Evolutionary conservation across 306 rosid species (phyloP).

Genomic region (Pyrus betulifolia): DNA sequence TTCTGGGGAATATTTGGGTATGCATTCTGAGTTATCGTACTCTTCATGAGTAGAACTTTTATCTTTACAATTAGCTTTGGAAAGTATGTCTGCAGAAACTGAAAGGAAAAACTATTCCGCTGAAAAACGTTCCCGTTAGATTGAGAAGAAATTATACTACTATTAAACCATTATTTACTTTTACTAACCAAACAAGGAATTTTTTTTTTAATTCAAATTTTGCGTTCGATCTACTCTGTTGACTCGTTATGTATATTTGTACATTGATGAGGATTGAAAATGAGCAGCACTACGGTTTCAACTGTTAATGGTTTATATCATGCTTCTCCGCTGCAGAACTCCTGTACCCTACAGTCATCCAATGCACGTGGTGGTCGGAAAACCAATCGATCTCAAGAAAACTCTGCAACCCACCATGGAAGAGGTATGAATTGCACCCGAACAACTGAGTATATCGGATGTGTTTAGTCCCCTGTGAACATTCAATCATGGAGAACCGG

Average conservation of each 20-base stretch:
- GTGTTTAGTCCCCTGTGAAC: neutral
- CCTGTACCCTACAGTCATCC: conserved; percentile 66
- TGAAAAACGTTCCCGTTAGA: neutral
- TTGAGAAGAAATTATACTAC: neutral
- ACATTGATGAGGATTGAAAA: neutral
- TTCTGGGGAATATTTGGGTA: conserved; percentile 93
- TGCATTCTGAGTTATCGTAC: conserved; percentile 27
- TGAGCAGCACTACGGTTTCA: neutral
- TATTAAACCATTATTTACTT: neutral
- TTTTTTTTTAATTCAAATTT: neutral
- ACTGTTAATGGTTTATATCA: neutral
- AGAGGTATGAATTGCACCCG: conserved; percentile 27
- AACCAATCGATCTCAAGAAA: conserved; percentile 59
- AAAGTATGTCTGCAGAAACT: neutral
- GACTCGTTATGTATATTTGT: neutral
- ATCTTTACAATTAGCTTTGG: neutral
- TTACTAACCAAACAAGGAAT: neutral
- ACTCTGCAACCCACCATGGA: conserved; percentile 68
- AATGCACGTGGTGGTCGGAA: conserved; percentile 83
- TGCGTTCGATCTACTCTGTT: neutral
- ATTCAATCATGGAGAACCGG: neutral
- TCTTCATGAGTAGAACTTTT: neutral
- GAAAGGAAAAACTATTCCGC: neutral
- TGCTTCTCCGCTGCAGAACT: conserved; percentile 38
- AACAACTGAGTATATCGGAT: neutral